These are phyloP conservation scores for Coniella vitis DNA, from an alignment of 2,329 filamentous ascomycete genomes.

Conservation along the genomic window DNA sequence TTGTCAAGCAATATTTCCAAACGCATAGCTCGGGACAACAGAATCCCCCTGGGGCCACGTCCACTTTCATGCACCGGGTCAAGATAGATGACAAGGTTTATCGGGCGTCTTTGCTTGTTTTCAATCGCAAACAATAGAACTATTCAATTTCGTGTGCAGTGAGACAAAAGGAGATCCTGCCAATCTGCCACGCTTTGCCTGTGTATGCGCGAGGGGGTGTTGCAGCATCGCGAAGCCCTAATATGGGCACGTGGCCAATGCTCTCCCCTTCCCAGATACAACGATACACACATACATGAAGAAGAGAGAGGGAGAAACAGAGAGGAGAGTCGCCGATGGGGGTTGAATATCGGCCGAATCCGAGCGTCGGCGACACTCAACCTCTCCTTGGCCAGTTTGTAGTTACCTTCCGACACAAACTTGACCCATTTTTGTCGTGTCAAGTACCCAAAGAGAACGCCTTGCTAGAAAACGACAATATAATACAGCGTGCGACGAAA, in stretches of 20 bases:
- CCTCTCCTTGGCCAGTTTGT: neutral
- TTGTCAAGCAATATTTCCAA: no score
- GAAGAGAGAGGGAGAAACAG: neutral
- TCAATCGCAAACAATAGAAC: no score
- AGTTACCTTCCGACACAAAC: conserved; percentile 3
- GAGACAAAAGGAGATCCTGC: neutral
- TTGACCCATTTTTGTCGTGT: neutral
- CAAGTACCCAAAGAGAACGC: conserved; percentile 12
- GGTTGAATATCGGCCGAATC: neutral
- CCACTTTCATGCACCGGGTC: no score
- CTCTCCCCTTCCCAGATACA: neutral
- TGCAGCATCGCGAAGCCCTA: neutral
- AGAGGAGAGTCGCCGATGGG: conserved; percentile 3
- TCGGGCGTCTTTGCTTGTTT: no score
- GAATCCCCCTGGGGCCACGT: no score
- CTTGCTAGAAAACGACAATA: conserved; percentile 11
- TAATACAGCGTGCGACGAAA: conserved; percentile 4
- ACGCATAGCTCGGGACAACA: no score
- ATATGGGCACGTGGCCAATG: neutral
- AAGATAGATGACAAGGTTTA: no score
- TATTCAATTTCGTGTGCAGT: neutral
- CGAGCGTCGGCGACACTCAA: neutral
- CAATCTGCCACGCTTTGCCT: neutral
- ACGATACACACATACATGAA: conserved; percentile 6
- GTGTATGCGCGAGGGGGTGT: no score